Base-by-base conservation (phyloP, 768 basidiomycete species). In the Boletales sp. region DNA sequence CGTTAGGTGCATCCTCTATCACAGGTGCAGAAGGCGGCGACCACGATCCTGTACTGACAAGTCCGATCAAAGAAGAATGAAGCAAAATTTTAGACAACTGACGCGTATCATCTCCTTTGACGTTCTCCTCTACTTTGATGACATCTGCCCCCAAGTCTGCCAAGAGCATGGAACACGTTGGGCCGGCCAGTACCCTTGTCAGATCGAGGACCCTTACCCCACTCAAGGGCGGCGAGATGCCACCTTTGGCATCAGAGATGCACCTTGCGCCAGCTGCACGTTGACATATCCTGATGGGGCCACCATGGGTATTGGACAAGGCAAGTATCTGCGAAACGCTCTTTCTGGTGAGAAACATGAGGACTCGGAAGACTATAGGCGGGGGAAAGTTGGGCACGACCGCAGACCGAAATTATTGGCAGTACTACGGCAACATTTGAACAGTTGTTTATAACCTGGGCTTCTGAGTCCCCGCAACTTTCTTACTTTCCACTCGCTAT, bases 131-230 rank as follows among this genome's bases (percentile, higher is more conserved):
- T 6, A 96, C 82, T 66, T 96, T 97, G 66, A 96, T 81, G 28
- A 97, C 92, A 63, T 97, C 92, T 41, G 94, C 94, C 2, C 91
- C 87, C 33, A 94, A 71, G 70, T 94, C 92, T 8, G 86, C 93
- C n/a, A 96, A 76, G 53, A 95, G 77, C 93, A 94, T 90, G 2
- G 92, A 90, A n/a, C 87, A 82, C 2, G 86, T 87, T 31, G 93
- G 93, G 0, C 91, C 93, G n/a, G 93, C 93, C 43, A 97, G 72
- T 1, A 96, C 87, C 28, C 94, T 80, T 13, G 93, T 92, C 48
- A 96, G 70, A 68, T 97, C 94, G 19, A 97, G 74, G n/a, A 96
- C 79, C 60, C 78, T 82, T 56, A 94, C 73, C 14, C 90, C 92
- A 54, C 78, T 74, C 52, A 97, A 70, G 3, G 94, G 94, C 0